phyloP scores from a whole-genome alignment of 2,329 filamentous ascomycete species.

The Pseudogymnoascus sp. region DNA sequence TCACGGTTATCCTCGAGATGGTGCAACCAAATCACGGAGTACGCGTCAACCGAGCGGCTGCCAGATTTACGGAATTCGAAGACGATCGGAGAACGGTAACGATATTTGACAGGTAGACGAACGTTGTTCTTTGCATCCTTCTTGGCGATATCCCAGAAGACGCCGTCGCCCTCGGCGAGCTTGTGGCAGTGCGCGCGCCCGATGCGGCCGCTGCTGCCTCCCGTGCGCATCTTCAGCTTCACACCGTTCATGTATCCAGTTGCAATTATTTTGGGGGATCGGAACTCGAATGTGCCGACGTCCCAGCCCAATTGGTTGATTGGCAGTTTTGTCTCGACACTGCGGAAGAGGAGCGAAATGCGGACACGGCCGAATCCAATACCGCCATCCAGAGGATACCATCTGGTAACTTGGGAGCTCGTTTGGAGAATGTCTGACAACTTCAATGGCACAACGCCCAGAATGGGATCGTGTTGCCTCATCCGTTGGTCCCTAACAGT shows the following conservation, averaged over 20 bases:
- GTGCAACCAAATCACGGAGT: constrained; percentile 78
- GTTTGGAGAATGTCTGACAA: constrained; percentile 82
- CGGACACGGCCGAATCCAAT: constrained; percentile 86
- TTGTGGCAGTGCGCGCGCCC: constrained; percentile 55
- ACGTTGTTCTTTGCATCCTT: constrained; percentile 44
- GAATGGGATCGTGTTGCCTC: constrained; percentile 86
- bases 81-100: constrained; percentile 83
- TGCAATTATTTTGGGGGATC: constrained; percentile 61
- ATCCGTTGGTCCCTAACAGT: constrained; percentile 84
- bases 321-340: constrained; percentile 79
- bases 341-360: constrained; percentile 84
- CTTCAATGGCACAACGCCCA: constrained; percentile 85
- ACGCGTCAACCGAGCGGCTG: constrained; percentile 65
- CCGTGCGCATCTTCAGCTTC: constrained; percentile 77
- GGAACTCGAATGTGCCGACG: constrained; percentile 88
- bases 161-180: constrained; percentile 50
- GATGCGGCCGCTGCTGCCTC: constrained; percentile 70
- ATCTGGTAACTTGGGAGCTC: constrained; percentile 72
- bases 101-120: constrained; percentile 78
- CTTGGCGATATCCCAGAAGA: constrained; percentile 51
- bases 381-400: constrained; percentile 95
- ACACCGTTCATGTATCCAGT: constrained; percentile 48
- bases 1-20: constrained; percentile 76
- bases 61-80: constrained; percentile 72
- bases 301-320: constrained; percentile 85